Conservation (phyloP, 306 rosid species). For the Cercis canadensis region DNA sequence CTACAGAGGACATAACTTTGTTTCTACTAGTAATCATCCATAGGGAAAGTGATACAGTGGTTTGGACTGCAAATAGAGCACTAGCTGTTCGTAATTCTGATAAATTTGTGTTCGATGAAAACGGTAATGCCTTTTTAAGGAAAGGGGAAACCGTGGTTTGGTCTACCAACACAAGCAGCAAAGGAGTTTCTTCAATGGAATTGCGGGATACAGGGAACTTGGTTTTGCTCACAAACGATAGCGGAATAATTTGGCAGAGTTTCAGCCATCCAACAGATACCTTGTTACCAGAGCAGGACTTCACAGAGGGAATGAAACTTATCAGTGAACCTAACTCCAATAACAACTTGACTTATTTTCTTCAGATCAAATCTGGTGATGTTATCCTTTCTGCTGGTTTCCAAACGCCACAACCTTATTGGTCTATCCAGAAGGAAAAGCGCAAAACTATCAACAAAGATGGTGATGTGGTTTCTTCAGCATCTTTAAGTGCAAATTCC, state of each 20-base stretch:
- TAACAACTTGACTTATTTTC: conserved; percentile 60
- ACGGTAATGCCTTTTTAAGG: conserved; percentile 60
- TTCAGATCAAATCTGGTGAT: conserved; percentile 77
- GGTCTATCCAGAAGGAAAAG: conserved; percentile 74
- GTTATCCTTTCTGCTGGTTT: conserved; percentile 70
- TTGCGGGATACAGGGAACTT: conserved; percentile 78
- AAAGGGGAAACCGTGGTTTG: conserved; percentile 60
- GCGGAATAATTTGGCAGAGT: conserved; percentile 74
- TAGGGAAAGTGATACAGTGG: conserved; percentile 22
- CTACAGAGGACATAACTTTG: conserved; percentile 49
- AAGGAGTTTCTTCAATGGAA: conserved; percentile 65
- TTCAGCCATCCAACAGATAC: conserved; percentile 85
- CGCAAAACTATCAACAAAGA: conserved; percentile 57
- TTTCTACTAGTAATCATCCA: conserved; percentile 64
- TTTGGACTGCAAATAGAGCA: conserved; percentile 85
- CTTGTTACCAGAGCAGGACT: conserved; percentile 70
- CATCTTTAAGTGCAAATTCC: conserved; percentile 67
- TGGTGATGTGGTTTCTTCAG: conserved; percentile 53
- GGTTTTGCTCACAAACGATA: conserved; percentile 59
- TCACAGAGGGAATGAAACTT: conserved; percentile 76
- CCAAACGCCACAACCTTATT: conserved; percentile 75
- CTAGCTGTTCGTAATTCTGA: conserved; percentile 74
- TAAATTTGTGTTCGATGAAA: conserved; percentile 59
- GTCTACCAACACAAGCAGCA: conserved; percentile 61
- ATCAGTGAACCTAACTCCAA: conserved; percentile 50